Evolutionary conservation across 148 eudicot species (phyloP).

Genomic region (Camellia lanceoleosa): DNA sequence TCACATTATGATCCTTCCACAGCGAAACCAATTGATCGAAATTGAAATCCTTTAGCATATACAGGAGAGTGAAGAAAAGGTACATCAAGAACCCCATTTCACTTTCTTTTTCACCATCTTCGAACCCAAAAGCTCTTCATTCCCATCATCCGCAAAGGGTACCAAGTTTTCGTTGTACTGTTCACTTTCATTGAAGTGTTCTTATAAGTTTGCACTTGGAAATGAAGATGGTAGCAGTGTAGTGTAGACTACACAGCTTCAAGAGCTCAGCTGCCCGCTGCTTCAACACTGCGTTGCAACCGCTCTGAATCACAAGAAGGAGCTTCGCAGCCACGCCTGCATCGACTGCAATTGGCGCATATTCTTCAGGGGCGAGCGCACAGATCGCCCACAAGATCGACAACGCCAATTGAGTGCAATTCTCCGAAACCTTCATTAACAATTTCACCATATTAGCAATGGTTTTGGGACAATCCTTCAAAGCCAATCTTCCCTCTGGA

Average conservation of each 20-base stretch:
- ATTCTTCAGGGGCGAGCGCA: constrained; percentile 65
- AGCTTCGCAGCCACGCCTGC: constrained; percentile 88
- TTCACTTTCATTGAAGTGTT: constrained; percentile 57
- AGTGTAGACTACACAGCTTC: constrained; percentile 82
- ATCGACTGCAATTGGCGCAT: constrained; percentile 66
- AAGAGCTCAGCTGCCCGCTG: constrained; percentile 78
- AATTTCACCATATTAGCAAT: constrained; percentile 59
- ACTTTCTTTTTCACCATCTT: neutral
- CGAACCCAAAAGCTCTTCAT: constrained; percentile 5
- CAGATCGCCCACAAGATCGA: constrained; percentile 71
- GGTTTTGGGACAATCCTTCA: constrained; percentile 52
- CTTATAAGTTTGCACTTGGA: constrained; percentile 92
- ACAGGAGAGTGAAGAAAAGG: neutral
- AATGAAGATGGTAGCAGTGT: constrained; percentile 63
- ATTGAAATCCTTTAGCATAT: constrained; percentile 6
- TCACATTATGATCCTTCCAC: constrained; percentile 9
- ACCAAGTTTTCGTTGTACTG: neutral
- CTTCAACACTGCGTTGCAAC: constrained; percentile 68
- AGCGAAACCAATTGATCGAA: neutral
- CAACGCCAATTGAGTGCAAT: constrained; percentile 64
- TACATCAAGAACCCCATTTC: neutral
- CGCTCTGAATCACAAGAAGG: constrained; percentile 80
- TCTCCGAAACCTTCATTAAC: constrained; percentile 75
- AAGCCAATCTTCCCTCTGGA: constrained; percentile 51
- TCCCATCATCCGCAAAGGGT: neutral